Evolutionary conservation across 257 asterid species (phyloP).

Genomic region (Scutellaria minor): DNA sequence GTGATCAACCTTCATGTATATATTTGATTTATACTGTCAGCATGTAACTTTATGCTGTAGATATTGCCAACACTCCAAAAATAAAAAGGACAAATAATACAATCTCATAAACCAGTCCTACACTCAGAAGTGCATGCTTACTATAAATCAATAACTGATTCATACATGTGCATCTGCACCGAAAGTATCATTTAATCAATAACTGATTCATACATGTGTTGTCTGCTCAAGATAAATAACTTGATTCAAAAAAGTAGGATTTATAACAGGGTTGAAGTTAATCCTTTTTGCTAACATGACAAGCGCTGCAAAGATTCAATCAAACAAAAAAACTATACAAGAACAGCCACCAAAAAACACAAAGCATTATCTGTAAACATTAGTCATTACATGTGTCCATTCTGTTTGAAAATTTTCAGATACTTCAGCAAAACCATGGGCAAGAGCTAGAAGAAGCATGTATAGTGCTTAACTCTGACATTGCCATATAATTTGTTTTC

Average conservation of each 20-base stretch:
- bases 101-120: neutral
- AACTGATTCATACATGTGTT: neutral
- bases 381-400: neutral
- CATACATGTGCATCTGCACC: neutral
- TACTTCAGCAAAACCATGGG: neutral
- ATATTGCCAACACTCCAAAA: neutral
- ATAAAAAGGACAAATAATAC: neutral
- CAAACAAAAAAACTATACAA: neutral
- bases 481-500: constrained; percentile 7
- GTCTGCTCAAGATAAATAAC: neutral
- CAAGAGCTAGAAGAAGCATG: neutral
- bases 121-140: neutral
- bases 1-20: neutral
- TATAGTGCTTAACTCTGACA: constrained; percentile 4
- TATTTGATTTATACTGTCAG: constrained; percentile 13
- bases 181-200: neutral
- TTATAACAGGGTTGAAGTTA: neutral
- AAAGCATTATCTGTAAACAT: neutral
- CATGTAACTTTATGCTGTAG: neutral
- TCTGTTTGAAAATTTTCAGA: constrained; percentile 6
- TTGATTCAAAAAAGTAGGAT: constrained; percentile 1
- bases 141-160: neutral
- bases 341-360: neutral
- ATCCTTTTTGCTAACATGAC: neutral
- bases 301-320: neutral